Evolutionary conservation across 768 basidiomycete species (phyloP).

Genomic region (Coprinopsis strossmayeri): DNA sequence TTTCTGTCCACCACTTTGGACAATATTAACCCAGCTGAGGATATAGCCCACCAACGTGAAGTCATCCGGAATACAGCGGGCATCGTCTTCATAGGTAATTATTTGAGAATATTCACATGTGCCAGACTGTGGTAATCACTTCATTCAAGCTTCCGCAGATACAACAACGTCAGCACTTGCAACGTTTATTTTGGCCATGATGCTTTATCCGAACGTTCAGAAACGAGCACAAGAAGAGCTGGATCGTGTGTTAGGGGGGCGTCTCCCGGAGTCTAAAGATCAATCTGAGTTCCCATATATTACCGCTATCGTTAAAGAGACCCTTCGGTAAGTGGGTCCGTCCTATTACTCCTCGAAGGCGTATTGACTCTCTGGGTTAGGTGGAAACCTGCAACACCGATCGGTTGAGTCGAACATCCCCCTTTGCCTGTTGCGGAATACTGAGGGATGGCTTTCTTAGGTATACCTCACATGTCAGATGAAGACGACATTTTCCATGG

Average conservation of each 20-base stretch:
- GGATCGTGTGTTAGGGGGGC: constrained; percentile 29
- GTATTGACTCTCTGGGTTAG: not conserved
- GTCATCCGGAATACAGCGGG: not conserved
- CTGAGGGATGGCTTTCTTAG: not conserved
- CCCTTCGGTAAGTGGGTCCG: not conserved
- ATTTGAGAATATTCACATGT: constrained; percentile 1
- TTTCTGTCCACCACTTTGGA: not conserved
- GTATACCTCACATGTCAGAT: not conserved
- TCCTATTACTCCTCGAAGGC: not conserved
- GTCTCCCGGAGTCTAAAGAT: constrained; percentile 28
- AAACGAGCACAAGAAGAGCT: constrained; percentile 34
- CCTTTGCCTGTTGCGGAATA: not conserved
- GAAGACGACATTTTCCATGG: constrained; percentile 5
- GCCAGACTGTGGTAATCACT: constrained; percentile 17
- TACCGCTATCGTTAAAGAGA: constrained; percentile 11
- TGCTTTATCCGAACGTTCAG: constrained; percentile 28
- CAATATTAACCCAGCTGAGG: not conserved
- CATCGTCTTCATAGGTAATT: constrained; percentile 9
- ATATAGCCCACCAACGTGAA: not conserved
- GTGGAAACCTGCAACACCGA: not conserved
- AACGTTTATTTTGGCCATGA: constrained; percentile 20
- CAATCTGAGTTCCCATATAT: constrained; percentile 21
- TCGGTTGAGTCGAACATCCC: not conserved
- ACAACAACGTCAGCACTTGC: constrained; percentile 6
- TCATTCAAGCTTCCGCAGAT: constrained; percentile 7